A percentile compares a stretch with the other conserved stretches of the same genome.
phyloP scores from a whole-genome alignment of 257 asterid species.

The Jasminum sambac region DNA sequence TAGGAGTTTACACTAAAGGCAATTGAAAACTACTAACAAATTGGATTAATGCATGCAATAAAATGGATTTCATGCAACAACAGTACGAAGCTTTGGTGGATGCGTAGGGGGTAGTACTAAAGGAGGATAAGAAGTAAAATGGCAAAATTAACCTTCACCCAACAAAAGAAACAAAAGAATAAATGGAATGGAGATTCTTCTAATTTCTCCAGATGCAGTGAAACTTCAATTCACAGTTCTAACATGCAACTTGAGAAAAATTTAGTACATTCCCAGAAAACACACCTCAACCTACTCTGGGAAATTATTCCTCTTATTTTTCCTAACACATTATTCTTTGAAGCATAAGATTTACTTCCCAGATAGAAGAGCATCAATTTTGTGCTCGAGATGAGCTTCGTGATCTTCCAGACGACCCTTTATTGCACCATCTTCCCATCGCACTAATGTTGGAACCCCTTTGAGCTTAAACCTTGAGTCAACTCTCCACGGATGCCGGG shows the following conservation, averaged over 20 bases:
- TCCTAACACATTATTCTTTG: background rate
- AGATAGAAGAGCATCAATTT: slow-evolving; percentile 55
- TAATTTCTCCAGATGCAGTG: background rate
- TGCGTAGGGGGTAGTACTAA: background rate
- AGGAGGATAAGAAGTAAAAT: background rate
- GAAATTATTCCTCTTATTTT: background rate
- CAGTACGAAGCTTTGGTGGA: too few species aligned
- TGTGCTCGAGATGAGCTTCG: slow-evolving; percentile 71
- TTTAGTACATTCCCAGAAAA: background rate
- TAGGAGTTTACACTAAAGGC: too few species aligned
- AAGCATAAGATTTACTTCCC: slow-evolving; percentile 28
- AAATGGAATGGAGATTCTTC: background rate
- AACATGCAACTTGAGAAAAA: background rate
- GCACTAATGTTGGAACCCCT: slow-evolving; percentile 84
- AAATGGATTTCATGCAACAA: too few species aligned
- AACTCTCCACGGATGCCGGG: slow-evolving; percentile 74
- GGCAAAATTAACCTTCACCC: background rate
- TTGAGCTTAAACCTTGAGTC: slow-evolving; percentile 65
- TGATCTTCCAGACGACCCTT: slow-evolving; percentile 82
- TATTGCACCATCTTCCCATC: slow-evolving; percentile 66
- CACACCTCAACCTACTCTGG: background rate
- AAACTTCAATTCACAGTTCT: background rate
- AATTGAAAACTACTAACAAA: too few species aligned
- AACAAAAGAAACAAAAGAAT: background rate
- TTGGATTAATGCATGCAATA: too few species aligned